Percentiles rank a stretch among this genome's conserved stretches.
Evolutionary conservation across 441 rosid genomes (phyloP).

Genomic region (Corymbia citriodora): DNA sequence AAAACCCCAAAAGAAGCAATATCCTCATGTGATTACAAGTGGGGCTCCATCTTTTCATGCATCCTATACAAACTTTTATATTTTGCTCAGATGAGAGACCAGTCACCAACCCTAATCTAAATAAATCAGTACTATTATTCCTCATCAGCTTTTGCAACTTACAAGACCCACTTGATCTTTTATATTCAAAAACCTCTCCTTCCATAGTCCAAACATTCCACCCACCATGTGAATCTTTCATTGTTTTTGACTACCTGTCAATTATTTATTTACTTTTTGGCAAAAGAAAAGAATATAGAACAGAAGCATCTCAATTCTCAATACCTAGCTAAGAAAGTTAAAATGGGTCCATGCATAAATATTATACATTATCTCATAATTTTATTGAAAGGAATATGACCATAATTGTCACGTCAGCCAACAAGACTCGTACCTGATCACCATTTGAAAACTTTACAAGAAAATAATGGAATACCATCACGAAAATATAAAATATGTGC

Average conservation of each 20-base stretch:
- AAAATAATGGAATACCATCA: neutral
- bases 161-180: conserved; percentile 2
- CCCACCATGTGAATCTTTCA: conserved; percentile 9
- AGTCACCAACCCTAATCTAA: conserved; percentile 9
- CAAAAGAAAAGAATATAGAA: neutral
- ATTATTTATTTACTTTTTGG: neutral
- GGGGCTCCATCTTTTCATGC: conserved; percentile 41
- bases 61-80: neutral
- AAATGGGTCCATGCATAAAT: neutral
- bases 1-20: conserved; percentile 8
- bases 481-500: neutral
- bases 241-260: neutral
- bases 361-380: neutral
- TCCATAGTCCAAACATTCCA: neutral
- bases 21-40: conserved; percentile 32
- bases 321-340: conserved; percentile 1
- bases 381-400: conserved; percentile 27
- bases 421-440: neutral
- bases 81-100: conserved; percentile 4
- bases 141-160: neutral
- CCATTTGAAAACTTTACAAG: neutral
- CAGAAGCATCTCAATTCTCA: conserved; percentile 7
- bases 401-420: conserved; percentile 40
- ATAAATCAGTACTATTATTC: neutral
- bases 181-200: neutral